Evolutionary conservation across 768 basidiomycete genomes (phyloP).

Genomic region (Leccinum variicolor): DNA sequence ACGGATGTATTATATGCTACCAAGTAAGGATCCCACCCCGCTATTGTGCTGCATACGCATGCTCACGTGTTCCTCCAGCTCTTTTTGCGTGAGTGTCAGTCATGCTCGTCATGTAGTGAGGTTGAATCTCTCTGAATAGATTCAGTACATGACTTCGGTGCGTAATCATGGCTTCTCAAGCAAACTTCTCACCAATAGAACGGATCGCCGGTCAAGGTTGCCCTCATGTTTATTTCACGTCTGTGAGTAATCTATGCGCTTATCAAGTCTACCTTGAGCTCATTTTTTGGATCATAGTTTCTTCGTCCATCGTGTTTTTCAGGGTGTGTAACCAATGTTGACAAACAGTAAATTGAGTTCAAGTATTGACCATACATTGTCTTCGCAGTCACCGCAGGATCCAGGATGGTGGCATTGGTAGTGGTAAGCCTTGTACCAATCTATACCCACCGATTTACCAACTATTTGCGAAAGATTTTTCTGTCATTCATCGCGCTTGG

Average conservation of each 20-base stretch:
- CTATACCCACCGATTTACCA: neutral
- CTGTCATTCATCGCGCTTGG: conserved; percentile 21
- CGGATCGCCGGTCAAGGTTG: conserved; percentile 11
- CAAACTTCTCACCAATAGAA: neutral
- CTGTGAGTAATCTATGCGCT: conserved; percentile 15
- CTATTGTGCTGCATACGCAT: too few relatives aligned
- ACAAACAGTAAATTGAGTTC: too few relatives aligned
- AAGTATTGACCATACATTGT: neutral
- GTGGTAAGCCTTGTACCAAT: conserved; percentile 15
- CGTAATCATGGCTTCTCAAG: neutral
- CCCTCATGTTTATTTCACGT: conserved; percentile 25
- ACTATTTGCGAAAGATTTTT: conserved; percentile 11
- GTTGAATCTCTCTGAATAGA: conserved; percentile 12
- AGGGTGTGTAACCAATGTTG: conserved; percentile 12
- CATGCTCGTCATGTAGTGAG: neutral
- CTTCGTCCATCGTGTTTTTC: conserved; percentile 23
- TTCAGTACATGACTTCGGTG: conserved; percentile 27
- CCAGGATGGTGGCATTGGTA: conserved; percentile 6
- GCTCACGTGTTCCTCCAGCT: conserved; percentile 13
- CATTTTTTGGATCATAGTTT: conserved; percentile 15
- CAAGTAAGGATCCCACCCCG: conserved; percentile 14
- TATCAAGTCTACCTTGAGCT: neutral
- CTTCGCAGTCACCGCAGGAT: conserved; percentile 20
- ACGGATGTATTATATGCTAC: conserved; percentile 25
- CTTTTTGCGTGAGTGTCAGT: conserved; percentile 29